Evolutionary conservation across 306 rosid genomes (phyloP), one percentile per base, ranked within the genome.

Genomic region (Mucuna pruriens): DNA sequence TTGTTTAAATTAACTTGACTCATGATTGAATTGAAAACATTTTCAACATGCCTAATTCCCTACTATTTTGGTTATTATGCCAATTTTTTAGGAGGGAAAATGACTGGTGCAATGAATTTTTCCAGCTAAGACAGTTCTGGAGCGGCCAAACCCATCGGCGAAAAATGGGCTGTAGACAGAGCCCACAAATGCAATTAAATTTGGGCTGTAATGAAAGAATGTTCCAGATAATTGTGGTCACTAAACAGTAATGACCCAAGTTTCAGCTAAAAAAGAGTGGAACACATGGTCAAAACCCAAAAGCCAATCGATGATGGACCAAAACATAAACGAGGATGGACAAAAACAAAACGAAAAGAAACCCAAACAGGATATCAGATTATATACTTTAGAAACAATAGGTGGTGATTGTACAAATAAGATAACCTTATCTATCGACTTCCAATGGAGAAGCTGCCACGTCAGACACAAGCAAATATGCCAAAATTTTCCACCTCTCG

Each of bases 401-500:
- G 22, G 16, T 12, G 79, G 44, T 39, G 89, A 92, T 84, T 89
- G 88, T 90, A 42, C 71, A 76, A 78, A 85, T 36, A 79, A 74
- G 97, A 94, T 94, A 91, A 86, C 88, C 84, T 86, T 92, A 92
- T 92, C 97, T 65, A 40, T 66, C 55, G n/a, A 42, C 66, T 57
- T 25, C 61, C 65, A 42, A 57, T 12, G 49, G 86, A 84, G 91
- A 88, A 71, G 82, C 62, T 67, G 92, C 90, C 99, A 93, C 99
- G 88, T 93, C 42, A 90, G 90, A 91, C 84, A 58, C 0, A 51
- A 62, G 74, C 67, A 80, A 88, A 74, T 51, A 82, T 84, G 64
- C 79, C 84, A 80, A 76, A 86, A 57, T 33, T 62, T 77, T 52
- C 82, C 75, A 82, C 91, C 94, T 77, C 89, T 76, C 89, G 15